phyloP scores from a whole-genome alignment of 139 green algal genomes.

The Chlamydomonas eustigma region DNA sequence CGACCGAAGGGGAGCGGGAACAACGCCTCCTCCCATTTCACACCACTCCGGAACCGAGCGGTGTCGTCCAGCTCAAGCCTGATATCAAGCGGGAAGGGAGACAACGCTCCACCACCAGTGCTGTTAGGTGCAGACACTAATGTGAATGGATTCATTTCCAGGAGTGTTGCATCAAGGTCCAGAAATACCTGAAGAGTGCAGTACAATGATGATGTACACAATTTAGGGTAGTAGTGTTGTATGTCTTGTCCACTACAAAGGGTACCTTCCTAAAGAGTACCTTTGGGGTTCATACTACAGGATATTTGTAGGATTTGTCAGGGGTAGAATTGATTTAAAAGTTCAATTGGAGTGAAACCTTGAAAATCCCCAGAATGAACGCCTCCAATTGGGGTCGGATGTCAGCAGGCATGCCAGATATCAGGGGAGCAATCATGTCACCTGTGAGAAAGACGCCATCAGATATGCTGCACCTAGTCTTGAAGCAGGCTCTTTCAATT shows the following conservation, averaged over 20 bases:
- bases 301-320: no score
- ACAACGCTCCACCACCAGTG: neutral
- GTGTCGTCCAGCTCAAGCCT: constrained; percentile 90
- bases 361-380: constrained; percentile 13
- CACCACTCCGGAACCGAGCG: constrained; percentile 61
- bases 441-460: no score
- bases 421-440: constrained; percentile 57
- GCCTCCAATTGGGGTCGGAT: constrained; percentile 55
- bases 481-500: no score
- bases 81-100: constrained; percentile 72
- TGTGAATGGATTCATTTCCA: constrained; percentile 97
- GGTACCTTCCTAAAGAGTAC: no score
- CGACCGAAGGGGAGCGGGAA: constrained; percentile 91
- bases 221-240: neutral
- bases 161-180: constrained; percentile 83
- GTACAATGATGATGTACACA: neutral
- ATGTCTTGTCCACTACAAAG: neutral
- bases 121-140: constrained; percentile 20
- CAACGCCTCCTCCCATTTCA: constrained; percentile 47
- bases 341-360: no score
- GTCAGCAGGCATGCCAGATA: constrained; percentile 67
- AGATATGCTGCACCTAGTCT: no score
- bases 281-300: no score
- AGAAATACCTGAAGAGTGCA: constrained; percentile 50
- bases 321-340: no score